Evolutionary conservation across 768 basidiomycete species (phyloP).

Genomic region (Podaxis sp.): DNA sequence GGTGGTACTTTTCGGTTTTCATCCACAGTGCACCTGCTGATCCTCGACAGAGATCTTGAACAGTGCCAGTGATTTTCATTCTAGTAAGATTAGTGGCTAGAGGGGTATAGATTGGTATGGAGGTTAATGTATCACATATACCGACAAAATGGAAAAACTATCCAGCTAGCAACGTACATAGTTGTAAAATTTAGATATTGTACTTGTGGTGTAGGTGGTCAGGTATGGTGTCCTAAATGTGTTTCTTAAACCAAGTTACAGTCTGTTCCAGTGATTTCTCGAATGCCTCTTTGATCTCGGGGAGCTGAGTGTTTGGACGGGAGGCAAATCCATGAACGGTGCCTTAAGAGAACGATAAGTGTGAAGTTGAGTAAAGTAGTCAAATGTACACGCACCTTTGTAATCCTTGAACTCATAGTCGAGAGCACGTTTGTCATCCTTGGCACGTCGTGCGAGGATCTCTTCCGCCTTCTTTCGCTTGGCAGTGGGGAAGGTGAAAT

Average conservation of each 20-base stretch:
- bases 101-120: not conserved
- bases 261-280: slow-evolving; percentile 39
- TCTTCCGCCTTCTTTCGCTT: slow-evolving; percentile 31
- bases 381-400: slow-evolving; percentile 27
- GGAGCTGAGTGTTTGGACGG: slow-evolving; percentile 33
- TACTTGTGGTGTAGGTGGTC: not conserved
- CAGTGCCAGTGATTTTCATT: too few species aligned
- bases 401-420: slow-evolving; percentile 44
- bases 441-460: slow-evolving; percentile 27
- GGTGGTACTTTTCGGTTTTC: too few species aligned
- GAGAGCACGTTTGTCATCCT: slow-evolving; percentile 30
- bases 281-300: slow-evolving; percentile 36
- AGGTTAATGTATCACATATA: not conserved
- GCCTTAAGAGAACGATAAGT: slow-evolving; percentile 20
- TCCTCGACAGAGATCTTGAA: too few species aligned
- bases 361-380: not conserved
- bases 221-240: not conserved
- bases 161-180: not conserved
- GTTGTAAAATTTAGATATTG: not conserved
- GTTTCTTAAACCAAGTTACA: slow-evolving; percentile 41
- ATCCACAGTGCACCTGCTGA: too few species aligned
- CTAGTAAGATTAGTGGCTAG: too few species aligned
- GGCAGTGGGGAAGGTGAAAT: slow-evolving; percentile 28
- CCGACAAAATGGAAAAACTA: not conserved
- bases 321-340: slow-evolving; percentile 44